Percentiles rank a stretch among this genome's conserved stretches.
These are phyloP conservation scores for Aspergillus funiculosus DNA, from an alignment of 495 filamentous ascomycete species.

Conservation along the genomic window DNA sequence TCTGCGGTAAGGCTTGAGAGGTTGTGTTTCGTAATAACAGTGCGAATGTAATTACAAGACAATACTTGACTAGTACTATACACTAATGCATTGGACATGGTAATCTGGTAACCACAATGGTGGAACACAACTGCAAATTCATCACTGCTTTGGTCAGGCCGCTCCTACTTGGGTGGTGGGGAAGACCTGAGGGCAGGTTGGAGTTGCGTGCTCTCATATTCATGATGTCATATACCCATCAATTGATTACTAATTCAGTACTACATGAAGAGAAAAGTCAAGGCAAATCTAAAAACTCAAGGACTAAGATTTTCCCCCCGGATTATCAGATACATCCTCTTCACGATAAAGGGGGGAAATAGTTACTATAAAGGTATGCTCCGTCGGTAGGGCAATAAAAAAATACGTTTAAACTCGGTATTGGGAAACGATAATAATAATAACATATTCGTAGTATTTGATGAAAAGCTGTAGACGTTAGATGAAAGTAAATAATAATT, in stretches of 20 bases:
- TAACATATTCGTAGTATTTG: no score
- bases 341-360: no score
- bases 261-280: neutral
- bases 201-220: constrained; percentile 15
- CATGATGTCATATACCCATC: constrained; percentile 18
- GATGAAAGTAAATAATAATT: no score
- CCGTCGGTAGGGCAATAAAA: no score
- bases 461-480: no score
- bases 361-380: no score
- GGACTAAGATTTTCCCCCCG: no score
- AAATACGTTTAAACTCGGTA: no score
- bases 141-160: constrained; percentile 1
- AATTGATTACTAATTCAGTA: constrained; percentile 1
- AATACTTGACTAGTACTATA: neutral
- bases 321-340: no score
- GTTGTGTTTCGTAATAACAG: constrained; percentile 4
- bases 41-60: neutral
- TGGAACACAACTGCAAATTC: constrained; percentile 3
- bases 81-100: constrained; percentile 1
- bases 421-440: no score
- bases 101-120: constrained; percentile 11
- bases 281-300: no score
- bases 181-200: constrained; percentile 6
- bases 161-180: constrained; percentile 7
- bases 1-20: neutral